These are phyloP conservation scores for Sarcomyxa edulis DNA, from an alignment of 768 basidiomycete species.

Conservation along the genomic window DNA sequence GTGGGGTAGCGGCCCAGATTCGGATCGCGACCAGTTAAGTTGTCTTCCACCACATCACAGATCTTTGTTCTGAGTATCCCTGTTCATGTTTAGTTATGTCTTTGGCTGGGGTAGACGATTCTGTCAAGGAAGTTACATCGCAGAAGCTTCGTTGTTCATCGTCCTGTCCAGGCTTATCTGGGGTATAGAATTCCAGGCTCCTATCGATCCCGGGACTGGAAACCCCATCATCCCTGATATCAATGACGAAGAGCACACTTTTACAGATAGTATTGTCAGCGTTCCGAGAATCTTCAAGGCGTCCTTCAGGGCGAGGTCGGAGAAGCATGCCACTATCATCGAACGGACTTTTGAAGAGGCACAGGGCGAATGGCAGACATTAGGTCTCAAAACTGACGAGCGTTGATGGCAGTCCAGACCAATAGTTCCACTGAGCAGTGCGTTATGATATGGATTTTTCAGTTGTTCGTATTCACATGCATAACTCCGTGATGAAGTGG, in stretches of 20 bases:
- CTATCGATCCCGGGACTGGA: conserved; percentile 11
- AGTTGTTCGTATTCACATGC: too few species aligned
- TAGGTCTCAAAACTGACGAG: conserved; percentile 6
- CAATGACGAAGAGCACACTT: conserved; percentile 11
- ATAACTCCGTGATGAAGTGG: too few species aligned
- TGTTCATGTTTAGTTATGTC: conserved; percentile 8
- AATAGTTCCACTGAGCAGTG: too few species aligned
- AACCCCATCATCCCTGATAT: conserved; percentile 12
- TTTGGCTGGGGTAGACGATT: conserved; percentile 27
- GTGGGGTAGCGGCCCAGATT: conserved; percentile 18
- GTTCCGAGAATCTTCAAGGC: conserved; percentile 11
- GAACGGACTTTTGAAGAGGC: conserved; percentile 11
- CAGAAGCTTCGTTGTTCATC: conserved; percentile 15
- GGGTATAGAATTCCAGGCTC: conserved; percentile 14
- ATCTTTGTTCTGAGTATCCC: not conserved
- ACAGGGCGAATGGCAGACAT: conserved; percentile 10
- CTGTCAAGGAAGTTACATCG: conserved; percentile 17
- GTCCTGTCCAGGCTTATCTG: conserved; percentile 12
- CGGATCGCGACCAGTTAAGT: conserved; percentile 17
- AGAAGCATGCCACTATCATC: conserved; percentile 10
- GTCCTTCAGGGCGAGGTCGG: conserved; percentile 11
- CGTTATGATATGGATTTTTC: too few species aligned
- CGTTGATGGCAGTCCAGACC: too few species aligned
- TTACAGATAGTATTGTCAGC: conserved; percentile 13
- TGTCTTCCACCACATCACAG: not conserved